phyloP scores from a whole-genome alignment of 805 yeast genomes.

The Metschnikowia matae region DNA sequence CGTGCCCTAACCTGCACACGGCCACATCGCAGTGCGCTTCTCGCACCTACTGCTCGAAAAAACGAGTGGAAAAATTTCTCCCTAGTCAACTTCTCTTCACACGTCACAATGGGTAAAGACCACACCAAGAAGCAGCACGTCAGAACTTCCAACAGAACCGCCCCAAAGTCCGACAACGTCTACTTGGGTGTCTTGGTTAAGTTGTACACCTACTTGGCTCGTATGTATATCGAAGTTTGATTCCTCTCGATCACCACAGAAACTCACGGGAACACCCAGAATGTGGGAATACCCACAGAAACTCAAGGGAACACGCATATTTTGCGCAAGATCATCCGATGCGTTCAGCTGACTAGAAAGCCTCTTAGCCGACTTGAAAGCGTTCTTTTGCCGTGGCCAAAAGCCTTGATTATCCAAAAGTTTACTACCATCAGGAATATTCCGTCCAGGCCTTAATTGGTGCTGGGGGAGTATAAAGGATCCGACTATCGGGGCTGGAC shows the following conservation, averaged over 20 bases:
- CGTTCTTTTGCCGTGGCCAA: not conserved
- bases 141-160: slow-evolving; percentile 94
- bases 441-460: not conserved
- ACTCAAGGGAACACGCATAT: not conserved
- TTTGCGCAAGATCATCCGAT: not conserved
- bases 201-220: slow-evolving; percentile 98
- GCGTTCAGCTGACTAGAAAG: not conserved
- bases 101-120: slow-evolving; percentile 83
- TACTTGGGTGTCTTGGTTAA: slow-evolving; percentile 97
- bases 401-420: not conserved
- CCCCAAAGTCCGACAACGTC: slow-evolving; percentile 99
- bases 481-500: not conserved
- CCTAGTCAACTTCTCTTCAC: slow-evolving; percentile 14
- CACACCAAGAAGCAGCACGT: slow-evolving; percentile 95
- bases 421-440: slow-evolving; percentile 2
- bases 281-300: not conserved
- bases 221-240: slow-evolving; percentile 55
- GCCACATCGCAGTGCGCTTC: not conserved
- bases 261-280: not conserved
- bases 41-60: slow-evolving; percentile 2
- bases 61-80: slow-evolving; percentile 6
- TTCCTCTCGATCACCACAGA: slow-evolving; percentile 3
- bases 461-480: not conserved
- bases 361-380: not conserved
- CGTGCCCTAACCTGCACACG: not conserved